Evolutionary conservation across 2,329 filamentous ascomycete genomes (phyloP).

Genomic region (Periconia digitata): DNA sequence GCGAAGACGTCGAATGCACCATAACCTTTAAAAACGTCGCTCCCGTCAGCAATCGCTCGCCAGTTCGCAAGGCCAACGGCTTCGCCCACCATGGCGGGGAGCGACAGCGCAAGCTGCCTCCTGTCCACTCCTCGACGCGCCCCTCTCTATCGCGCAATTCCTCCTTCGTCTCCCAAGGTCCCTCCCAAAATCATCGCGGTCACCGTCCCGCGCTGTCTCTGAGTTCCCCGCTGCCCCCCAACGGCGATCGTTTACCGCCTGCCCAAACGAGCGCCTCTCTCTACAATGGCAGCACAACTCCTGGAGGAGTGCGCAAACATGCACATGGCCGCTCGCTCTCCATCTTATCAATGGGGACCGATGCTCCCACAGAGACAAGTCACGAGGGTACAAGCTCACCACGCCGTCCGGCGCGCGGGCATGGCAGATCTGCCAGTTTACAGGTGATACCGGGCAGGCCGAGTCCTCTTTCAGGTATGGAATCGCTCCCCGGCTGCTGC

Average conservation of each 20-base stretch:
- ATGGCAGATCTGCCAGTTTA: conserved; percentile 78
- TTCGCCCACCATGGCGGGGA: conserved; percentile 34
- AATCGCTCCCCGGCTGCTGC: neutral
- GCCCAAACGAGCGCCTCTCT: conserved; percentile 20
- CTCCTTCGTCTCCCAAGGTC: conserved; percentile 34
- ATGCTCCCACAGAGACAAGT: conserved; percentile 37
- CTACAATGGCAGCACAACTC: conserved; percentile 25
- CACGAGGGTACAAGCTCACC: conserved; percentile 27
- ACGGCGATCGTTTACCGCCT: conserved; percentile 29
- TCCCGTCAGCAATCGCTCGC: conserved; percentile 36
- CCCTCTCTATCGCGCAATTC: conserved; percentile 41
- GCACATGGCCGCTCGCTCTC: conserved; percentile 51
- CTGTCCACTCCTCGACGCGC: conserved; percentile 38
- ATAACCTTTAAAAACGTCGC: conserved; percentile 93
- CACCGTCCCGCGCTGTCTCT: conserved; percentile 71
- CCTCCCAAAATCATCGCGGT: conserved; percentile 49
- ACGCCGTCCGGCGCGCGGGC: conserved; percentile 60
- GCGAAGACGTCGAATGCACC: conserved; percentile 91
- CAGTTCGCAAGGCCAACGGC: conserved; percentile 38
- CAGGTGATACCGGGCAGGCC: conserved; percentile 64
- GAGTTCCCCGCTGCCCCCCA: conserved; percentile 40
- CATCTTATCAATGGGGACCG: conserved; percentile 53
- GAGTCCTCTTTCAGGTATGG: conserved; percentile 35
- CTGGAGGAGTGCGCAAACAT: conserved; percentile 35
- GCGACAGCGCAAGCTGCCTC: conserved; percentile 43